Percentiles rank a stretch among this genome's conserved stretches.
These are phyloP conservation scores for Staphylotrichum longicolle DNA, from an alignment of 495 filamentous ascomycete species.

Conservation along the genomic window DNA sequence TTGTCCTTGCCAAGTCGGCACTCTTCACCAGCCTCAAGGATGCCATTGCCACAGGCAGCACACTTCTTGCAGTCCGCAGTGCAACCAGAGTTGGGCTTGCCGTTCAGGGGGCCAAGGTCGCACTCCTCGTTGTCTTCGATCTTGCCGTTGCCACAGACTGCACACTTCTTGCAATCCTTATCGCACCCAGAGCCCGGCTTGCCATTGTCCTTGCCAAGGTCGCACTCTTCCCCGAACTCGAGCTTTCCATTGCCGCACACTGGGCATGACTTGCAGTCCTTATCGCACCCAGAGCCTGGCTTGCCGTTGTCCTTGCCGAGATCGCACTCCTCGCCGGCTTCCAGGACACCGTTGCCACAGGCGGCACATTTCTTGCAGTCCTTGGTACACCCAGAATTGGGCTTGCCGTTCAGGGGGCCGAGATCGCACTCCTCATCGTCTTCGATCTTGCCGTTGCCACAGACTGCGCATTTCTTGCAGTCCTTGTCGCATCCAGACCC, in stretches of 20 bases:
- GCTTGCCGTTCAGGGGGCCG: constrained; percentile 19
- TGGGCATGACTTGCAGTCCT: constrained; percentile 6
- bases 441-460: constrained; percentile 17
- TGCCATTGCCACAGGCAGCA: constrained; percentile 17
- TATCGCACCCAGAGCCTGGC: constrained; percentile 13
- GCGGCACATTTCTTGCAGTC: constrained; percentile 16
- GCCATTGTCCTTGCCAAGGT: constrained; percentile 11
- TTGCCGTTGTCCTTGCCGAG: constrained; percentile 21
- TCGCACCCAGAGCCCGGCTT: not conserved
- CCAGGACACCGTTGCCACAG: constrained; percentile 22
- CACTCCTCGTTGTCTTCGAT: constrained; percentile 18
- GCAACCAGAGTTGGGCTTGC: constrained; percentile 6
- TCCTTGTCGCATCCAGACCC: constrained; percentile 15
- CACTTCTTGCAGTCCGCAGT: constrained; percentile 1
- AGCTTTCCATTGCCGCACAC: constrained; percentile 10
- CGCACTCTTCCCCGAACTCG: constrained; percentile 9
- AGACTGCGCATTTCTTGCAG: constrained; percentile 13
- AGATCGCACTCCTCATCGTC: constrained; percentile 20
- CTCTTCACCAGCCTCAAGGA: constrained; percentile 14
- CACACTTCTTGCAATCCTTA: not conserved
- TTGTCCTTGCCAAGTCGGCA: constrained; percentile 22
- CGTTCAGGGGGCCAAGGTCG: constrained; percentile 13
- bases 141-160: constrained; percentile 10
- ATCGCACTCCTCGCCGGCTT: constrained; percentile 16
- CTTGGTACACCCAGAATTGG: constrained; percentile 13